Evolutionary conservation across 805 yeast species (phyloP).

Genomic region (Diddensiella santjacobensis): DNA sequence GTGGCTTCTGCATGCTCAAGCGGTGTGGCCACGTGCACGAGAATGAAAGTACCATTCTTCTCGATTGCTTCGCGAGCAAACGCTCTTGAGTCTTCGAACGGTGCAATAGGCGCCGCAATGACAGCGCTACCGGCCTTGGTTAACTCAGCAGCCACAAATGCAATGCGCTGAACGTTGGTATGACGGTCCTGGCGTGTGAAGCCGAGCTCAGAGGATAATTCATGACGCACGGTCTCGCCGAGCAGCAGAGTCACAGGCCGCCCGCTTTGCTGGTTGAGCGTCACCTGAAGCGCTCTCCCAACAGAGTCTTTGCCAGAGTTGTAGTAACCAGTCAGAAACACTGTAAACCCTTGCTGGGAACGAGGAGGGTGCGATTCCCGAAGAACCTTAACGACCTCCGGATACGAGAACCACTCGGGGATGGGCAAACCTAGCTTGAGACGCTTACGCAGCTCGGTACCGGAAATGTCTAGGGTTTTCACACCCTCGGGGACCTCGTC

Average conservation of each 20-base stretch:
- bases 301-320: constrained; percentile 60
- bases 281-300: constrained; percentile 80
- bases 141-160: constrained; percentile 68
- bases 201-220: constrained; percentile 40
- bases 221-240: constrained; percentile 41
- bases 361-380: constrained; percentile 94
- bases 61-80: constrained; percentile 42
- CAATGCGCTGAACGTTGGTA: constrained; percentile 44
- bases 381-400: constrained; percentile 87
- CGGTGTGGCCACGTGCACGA: constrained; percentile 50
- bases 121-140: constrained; percentile 92
- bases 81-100: constrained; percentile 42
- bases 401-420: constrained; percentile 97
- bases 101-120: constrained; percentile 58
- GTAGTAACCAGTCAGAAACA: constrained; percentile 59
- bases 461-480: constrained; percentile 86
- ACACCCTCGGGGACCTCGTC: constrained; percentile 80
- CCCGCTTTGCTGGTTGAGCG: constrained; percentile 86
- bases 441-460: constrained; percentile 88
- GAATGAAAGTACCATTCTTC: constrained; percentile 49
- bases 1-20: constrained; percentile 43
- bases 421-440: constrained; percentile 81
- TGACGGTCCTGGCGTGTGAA: constrained; percentile 38
- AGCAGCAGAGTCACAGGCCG: constrained; percentile 67
- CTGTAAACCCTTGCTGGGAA: constrained; percentile 79